Base-by-base conservation (phyloP, 441 rosid species). In the Brassica hybrid region DNA sequence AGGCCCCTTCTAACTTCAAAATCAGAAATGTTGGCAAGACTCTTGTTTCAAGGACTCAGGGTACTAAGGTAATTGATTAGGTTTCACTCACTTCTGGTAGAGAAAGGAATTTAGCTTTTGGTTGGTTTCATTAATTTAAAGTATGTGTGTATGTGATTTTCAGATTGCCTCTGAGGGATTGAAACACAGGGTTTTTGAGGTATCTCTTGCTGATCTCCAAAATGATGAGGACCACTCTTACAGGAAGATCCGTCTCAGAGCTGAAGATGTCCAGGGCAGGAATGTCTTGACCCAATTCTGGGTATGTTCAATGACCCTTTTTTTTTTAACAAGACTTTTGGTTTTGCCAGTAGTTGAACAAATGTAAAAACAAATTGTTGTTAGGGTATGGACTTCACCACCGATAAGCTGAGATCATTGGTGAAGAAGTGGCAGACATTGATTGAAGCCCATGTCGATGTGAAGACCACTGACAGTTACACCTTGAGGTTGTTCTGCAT, bases 91-190 rank as follows among this genome's bases (percentile, higher is more conserved):
- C 23, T 21, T 0, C 23, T 21, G 2, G 23, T 21, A 2, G 23
- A 21, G 16, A 45, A 45, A 45, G 52, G 16, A 45, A 45, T 45
- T 19, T 12, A 45, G 52, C 52, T 12, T 45, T 45, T 38, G 9
- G 45, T 38, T 2, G 12, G 12, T 38, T 38, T 9, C 45, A 38
- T 38, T 38, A 3, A 8, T 38, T 1, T 34, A 34, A 7, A 1
- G 2, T 21, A 1, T 34, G 0, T 45, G 0, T 4, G 21, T 48
- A 5, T 4, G 25, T 11, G 57, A n/a, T 16, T 54, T 21, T 54
- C 82, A 94, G 99, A 93, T 94, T 90, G 99, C 98, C 30, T 94
- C 99, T 12, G 98, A 94, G 84, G 98, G 99, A 30, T 85, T 94
- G 72, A 93, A 91, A 65, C 99, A 93, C 77, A 80, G 98, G 25